Evolutionary conservation across 805 yeast species (phyloP), one percentile per base, ranked within the genome.

Genomic region (Yarrowia keelungensis): DNA sequence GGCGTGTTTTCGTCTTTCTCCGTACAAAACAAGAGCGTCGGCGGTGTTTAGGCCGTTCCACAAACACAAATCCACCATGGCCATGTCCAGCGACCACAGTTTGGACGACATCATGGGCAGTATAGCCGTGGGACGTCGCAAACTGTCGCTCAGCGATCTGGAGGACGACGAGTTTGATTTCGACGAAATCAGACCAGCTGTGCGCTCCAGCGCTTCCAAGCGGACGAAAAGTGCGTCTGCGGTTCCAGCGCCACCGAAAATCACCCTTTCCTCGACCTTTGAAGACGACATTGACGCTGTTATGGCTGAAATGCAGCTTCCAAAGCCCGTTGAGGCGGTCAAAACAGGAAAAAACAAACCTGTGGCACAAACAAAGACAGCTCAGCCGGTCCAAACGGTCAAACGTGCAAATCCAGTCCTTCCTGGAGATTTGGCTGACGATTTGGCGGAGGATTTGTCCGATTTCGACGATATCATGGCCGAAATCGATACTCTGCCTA

Each of bases 101-200:
- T 22, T 59, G 43, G 65, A 59, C 35, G 65, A 59, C 42, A 59
- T 59, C 8, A 59, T 59, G 65, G 51, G 42, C 51, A 43, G 36
- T 35, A 59, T 59, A 15, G 47, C 41, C 5, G 65, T 59, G 26
- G 51, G 65, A 4, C 50, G 51, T 42, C 39, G 26, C 26, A 41
- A 56, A 12, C 35, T 56, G 26, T 56, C 49, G 26, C 8, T 35
- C n/a, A 26, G 22, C 19, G 65, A 43, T 16, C 16, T 59, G n/a
- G 39, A 16, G n/a, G 39, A 16, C 11, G 39, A n/a, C 36, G 65
- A 59, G 15, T 35, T 59, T 14, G 65, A 59, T 22, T 11, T 41
- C n/a, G 35, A 42, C 35, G 61, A 54, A 3, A 10, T 51, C 14
- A 3, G 11, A 5, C 51, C 26, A 11, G 5, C 5, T 47, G 49